Evolutionary conservation across 2,329 filamentous ascomycete species (phyloP), one percentile per base, ranked within the genome.

Genomic region (Sclerotinia spermophila): DNA sequence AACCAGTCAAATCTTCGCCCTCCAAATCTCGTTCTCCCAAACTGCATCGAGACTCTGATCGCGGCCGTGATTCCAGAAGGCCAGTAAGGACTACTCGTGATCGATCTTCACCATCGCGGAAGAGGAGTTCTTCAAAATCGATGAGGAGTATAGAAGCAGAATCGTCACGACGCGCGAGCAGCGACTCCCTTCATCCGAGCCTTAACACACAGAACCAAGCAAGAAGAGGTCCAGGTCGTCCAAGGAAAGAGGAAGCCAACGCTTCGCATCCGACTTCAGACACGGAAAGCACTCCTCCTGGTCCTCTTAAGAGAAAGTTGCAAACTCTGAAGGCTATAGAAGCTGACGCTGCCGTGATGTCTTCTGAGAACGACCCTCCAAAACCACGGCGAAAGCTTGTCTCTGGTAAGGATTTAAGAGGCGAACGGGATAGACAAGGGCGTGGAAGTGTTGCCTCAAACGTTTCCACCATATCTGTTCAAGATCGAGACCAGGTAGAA

Each of bases 361-460:
- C 86, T 0, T 42, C 77, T 45, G 77, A 79, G 38, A 78, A 86
- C 86, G 76, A 87, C 84, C 73, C 74, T 17, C 2, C 83, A 33
- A 90, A 90, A 76, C 87, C 88, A 2, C 82, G 88, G 35, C 83
- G 87, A 53, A 91, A 90, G 76, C 82, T 91, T 17, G 83, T 90
- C 30, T 90, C 88, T 0, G 88, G 88, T 48, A 86, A 85, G 67
- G 88, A 90, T 70, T 79, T 89, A 53, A 86, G 87, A 72, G 86
- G 86, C 27, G 86, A 79, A 72, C 85, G 86, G 27, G 86, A 79
- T 62, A 79, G 88, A 73, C 74, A 78, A 62, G 82, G 87, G 27
- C 86, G 88, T 10, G 82, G 85, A 59, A 89, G 87, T 76, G 81
- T 89, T 80, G 84, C 81, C 0, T 89, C 87, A 2, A 88, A 82